A percentile compares a stretch with the other conserved stretches of the same genome.
Evolutionary conservation across 768 basidiomycete species (phyloP).

Genomic region (Amanita molliuscula): DNA sequence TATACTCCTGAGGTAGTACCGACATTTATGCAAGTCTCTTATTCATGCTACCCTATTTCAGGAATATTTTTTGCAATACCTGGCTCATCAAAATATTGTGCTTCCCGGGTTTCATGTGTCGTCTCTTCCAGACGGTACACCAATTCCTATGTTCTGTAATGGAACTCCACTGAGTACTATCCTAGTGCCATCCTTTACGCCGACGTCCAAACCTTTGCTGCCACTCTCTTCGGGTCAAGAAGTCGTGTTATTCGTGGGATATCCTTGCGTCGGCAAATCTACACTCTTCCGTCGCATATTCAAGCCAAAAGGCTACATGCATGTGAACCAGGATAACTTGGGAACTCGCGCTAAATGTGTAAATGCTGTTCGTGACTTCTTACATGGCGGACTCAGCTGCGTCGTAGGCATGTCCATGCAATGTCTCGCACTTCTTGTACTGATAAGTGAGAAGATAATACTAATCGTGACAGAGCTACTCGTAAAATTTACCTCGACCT

Average conservation of each 20-base stretch:
- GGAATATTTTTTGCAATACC: slow-evolving; percentile 70
- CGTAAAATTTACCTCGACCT: slow-evolving; percentile 64
- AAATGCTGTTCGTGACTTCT: slow-evolving; percentile 43
- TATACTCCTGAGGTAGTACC: slow-evolving; percentile 69
- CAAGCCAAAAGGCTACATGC: slow-evolving; percentile 53
- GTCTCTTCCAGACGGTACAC: slow-evolving; percentile 25
- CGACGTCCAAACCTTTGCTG: slow-evolving; percentile 39
- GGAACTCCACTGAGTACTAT: not conserved
- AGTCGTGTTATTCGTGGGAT: slow-evolving; percentile 41
- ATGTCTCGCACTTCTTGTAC: not conserved
- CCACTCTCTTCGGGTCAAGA: slow-evolving; percentile 27
- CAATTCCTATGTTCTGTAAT: slow-evolving; percentile 9
- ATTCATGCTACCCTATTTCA: slow-evolving; percentile 16
- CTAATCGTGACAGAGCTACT: slow-evolving; percentile 69
- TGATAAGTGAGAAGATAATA: slow-evolving; percentile 55
- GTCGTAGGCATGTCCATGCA: slow-evolving; percentile 55
- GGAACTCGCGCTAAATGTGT: slow-evolving; percentile 70
- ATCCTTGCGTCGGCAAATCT: slow-evolving; percentile 65
- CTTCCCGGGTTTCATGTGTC: slow-evolving; percentile 66
- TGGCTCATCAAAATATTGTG: slow-evolving; percentile 27
- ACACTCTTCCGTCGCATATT: slow-evolving; percentile 71
- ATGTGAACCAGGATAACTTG: slow-evolving; percentile 83
- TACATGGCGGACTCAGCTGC: slow-evolving; percentile 51
- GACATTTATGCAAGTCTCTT: not conserved
- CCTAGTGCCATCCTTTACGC: slow-evolving; percentile 39